Conservation (phyloP, 1,139 yeast genomes). For the Maudiozyma humilis region DNA sequence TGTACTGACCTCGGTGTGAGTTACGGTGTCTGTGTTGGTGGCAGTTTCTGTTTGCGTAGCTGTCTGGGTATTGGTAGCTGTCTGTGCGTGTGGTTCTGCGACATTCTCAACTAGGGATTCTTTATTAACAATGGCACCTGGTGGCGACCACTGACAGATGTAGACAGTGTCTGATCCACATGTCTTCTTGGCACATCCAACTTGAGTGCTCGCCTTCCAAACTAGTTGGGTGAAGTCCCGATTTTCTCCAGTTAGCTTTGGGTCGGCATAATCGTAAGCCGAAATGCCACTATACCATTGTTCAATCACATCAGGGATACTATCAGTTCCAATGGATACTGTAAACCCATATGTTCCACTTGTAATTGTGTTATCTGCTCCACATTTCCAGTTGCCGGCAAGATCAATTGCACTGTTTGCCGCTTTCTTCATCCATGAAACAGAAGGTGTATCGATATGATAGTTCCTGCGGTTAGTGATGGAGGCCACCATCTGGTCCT, state of each 20-base stretch:
- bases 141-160: constrained; percentile 1
- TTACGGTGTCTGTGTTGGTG: constrained; percentile 1
- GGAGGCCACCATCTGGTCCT: constrained; percentile 2
- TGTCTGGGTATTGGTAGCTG: constrained; percentile 3
- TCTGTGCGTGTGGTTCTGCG: constrained; percentile 3
- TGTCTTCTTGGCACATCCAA: constrained; percentile 2
- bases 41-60: neutral
- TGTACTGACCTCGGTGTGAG: constrained; percentile 2
- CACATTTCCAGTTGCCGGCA: constrained; percentile 3
- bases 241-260: neutral
- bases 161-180: neutral
- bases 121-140: neutral
- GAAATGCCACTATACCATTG: neutral
- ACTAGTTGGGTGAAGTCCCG: neutral
- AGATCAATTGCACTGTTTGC: constrained; percentile 1
- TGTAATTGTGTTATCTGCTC: neutral
- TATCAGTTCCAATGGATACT: neutral
- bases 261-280: constrained; percentile 1
- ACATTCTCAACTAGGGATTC: neutral
- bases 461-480: constrained; percentile 2
- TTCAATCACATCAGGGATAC: neutral
- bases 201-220: constrained; percentile 2
- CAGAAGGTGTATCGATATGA: constrained; percentile 2
- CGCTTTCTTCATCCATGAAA: constrained; percentile 1
- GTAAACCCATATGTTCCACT: constrained; percentile 1